phyloP scores from a whole-genome alignment of 805 yeast species.

The Metschnikowia shivogae region DNA sequence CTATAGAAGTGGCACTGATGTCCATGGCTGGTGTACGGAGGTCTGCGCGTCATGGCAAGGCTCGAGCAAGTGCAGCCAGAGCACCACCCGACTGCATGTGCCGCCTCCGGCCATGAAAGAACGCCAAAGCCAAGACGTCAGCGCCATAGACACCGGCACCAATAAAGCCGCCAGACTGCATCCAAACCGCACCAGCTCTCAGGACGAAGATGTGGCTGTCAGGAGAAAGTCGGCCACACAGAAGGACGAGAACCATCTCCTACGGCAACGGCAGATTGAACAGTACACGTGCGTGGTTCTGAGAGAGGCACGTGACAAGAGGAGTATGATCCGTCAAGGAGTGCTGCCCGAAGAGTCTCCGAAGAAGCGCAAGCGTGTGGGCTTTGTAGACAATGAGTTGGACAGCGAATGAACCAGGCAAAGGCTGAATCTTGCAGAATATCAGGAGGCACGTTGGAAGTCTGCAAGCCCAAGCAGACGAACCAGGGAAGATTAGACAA shows the following conservation, averaged over 20 bases:
- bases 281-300: slow-evolving; percentile 23
- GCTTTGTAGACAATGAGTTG: slow-evolving; percentile 13
- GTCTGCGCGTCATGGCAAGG: no score
- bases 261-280: slow-evolving; percentile 23
- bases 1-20: no score
- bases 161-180: neutral
- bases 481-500: no score
- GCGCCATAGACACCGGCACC: no score
- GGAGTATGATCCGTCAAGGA: slow-evolving; percentile 17
- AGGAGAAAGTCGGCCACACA: slow-evolving; percentile 13
- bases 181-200: neutral
- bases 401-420: neutral
- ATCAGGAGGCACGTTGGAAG: no score
- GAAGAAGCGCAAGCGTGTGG: slow-evolving; percentile 25
- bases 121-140: no score
- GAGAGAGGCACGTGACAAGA: slow-evolving; percentile 26
- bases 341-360: slow-evolving; percentile 10
- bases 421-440: neutral
- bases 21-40: no score
- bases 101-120: no score
- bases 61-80: no score
- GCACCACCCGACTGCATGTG: no score
- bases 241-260: slow-evolving; percentile 12
- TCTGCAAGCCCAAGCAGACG: no score
- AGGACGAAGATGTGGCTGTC: neutral